A percentile compares a stretch with the other conserved stretches of the same genome.
These are phyloP conservation scores for Cryphonectria nitschkei DNA, from an alignment of 2,329 filamentous ascomycete species.

Conservation along the genomic window DNA sequence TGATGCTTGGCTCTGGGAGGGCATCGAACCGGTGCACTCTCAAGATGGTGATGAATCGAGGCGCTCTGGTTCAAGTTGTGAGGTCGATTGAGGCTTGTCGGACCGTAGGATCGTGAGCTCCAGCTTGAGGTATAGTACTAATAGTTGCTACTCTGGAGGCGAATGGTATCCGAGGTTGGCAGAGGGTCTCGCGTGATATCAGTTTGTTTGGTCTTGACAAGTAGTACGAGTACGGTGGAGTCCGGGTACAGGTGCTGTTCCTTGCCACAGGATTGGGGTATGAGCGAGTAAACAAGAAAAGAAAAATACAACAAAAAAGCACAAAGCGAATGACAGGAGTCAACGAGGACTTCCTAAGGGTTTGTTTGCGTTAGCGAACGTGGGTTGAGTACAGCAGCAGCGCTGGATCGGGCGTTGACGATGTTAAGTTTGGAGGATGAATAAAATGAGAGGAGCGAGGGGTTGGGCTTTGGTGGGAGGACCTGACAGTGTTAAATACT, in stretches of 20 bases:
- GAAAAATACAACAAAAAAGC: constrained; percentile 48
- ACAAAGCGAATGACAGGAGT: constrained; percentile 76
- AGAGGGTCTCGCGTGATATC: not conserved
- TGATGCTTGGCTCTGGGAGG: constrained; percentile 17
- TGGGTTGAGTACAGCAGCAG: constrained; percentile 47
- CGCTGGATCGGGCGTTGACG: constrained; percentile 42
- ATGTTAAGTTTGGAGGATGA: constrained; percentile 30
- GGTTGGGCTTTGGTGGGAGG: constrained; percentile 25
- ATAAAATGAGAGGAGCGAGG: constrained; percentile 24
- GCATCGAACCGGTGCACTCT: constrained; percentile 19
- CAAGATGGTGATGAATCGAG: not conserved
- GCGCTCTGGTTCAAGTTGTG: not conserved
- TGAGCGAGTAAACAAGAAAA: constrained; percentile 21
- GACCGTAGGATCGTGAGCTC: not conserved
- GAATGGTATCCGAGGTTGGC: not conserved
- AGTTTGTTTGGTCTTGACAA: not conserved
- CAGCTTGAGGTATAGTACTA: constrained; percentile 2
- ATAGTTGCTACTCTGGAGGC: constrained; percentile 14
- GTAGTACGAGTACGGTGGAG: constrained; percentile 18
- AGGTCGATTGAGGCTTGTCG: not conserved
- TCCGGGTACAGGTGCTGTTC: constrained; percentile 29
- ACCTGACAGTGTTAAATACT: constrained; percentile 30
- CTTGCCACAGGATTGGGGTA: constrained; percentile 30
- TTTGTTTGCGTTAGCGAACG: constrained; percentile 53
- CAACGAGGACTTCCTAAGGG: constrained; percentile 71